Base-by-base conservation (phyloP, 192 early-diverging fungal genomes). In the Gryganskiella cystojenkinii region DNA sequence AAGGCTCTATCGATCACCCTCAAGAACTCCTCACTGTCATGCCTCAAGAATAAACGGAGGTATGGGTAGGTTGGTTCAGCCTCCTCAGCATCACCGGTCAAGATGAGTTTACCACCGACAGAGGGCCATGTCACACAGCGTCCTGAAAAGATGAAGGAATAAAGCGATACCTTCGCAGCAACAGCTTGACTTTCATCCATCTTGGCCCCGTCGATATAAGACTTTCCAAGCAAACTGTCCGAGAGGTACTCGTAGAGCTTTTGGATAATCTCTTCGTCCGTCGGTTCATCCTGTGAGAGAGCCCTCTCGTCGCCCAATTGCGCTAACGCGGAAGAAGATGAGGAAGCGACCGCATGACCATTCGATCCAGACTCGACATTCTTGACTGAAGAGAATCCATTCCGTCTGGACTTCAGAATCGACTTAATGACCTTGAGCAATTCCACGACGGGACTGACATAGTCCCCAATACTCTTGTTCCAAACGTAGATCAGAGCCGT, bases 41-140 rank as follows among this genome's bases (percentile, higher is more conserved):
- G 84, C 40, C 79, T 40, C 37, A 89, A 57, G 3, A 89, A 72
- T 6, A 89, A 40, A 34, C 86, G 40, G 56, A 89, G 69, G 56
- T 89, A 89, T 28, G 88, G 88, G 56, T 89, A 89, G 3, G 88
- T 89, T 25, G 88, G 88, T 64, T 89, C 88, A 4, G 84, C 61
- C 2, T 70, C 83, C 50, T 86, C 84, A 5, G 52, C 56, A 56
- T 83, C 78, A 1, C 83, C 84, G 7, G 88, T 89, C 53, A 89
- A 45, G 19, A 89, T 76, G 27, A 89, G 70, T 25, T 83, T 72
- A 5, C 86, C 88, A 25, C 86, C 86, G 3, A 79, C 45, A 20
- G 79, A 80, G 11, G 88, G 88, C 88, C 88, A 89, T 42, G 86
- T 85, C 19, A 89, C 83, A 62, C 88, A 89, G 47, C 86, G 57